Evolutionary conservation across 2,329 filamentous ascomycete species (phyloP).

Genomic region (Blastomyces silverae): DNA sequence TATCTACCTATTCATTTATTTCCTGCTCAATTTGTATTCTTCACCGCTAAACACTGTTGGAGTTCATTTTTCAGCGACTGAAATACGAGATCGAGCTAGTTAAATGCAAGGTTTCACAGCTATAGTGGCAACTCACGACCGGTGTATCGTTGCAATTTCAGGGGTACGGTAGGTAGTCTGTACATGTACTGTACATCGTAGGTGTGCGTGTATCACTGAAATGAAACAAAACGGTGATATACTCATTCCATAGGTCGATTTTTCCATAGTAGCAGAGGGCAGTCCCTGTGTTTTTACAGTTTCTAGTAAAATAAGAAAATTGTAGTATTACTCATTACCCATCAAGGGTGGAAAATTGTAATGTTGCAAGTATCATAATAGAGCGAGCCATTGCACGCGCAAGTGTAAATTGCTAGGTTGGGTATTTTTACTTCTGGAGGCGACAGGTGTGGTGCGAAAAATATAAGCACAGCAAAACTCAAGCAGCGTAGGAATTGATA

Average conservation of each 20-base stretch:
- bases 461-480: constrained; percentile 12
- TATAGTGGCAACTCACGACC: neutral
- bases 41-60: neutral
- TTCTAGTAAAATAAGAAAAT: neutral
- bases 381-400: neutral
- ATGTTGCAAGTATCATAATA: neutral
- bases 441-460: neutral
- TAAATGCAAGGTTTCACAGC: neutral
- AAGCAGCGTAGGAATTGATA: constrained; percentile 40
- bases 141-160: neutral
- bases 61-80: too few species aligned
- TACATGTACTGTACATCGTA: too few species aligned
- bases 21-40: neutral
- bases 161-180: neutral
- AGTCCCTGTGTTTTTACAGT: neutral
- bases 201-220: neutral
- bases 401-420: neutral
- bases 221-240: neutral
- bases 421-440: neutral
- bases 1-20: neutral
- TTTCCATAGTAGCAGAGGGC: neutral
- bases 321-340: neutral
- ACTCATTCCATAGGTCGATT: neutral
- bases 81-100: neutral
- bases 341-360: neutral